Evolutionary conservation across 2,329 filamentous ascomycete genomes (phyloP), one percentile per base, ranked within the genome.

Genomic region (Stenocarpella maydis): DNA sequence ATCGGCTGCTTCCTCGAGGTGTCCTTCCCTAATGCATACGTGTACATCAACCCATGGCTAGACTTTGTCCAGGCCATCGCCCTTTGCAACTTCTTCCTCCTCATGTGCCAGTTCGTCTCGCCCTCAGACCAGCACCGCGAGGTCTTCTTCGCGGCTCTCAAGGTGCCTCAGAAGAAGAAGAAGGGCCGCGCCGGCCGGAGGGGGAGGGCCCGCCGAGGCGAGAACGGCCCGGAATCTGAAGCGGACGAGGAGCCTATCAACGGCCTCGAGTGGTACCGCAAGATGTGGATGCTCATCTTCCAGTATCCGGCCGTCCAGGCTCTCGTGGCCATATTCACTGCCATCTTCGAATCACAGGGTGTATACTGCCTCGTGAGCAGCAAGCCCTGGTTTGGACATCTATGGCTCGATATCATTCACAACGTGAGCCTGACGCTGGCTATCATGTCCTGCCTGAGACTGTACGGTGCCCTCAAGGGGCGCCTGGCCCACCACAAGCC

Each of bases 71-170:
- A 85, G 74, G 75, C 78, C 5, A 73, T 82, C 34, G 80, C 82
- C 12, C 73, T 85, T 1, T 78, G 77, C n/a, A 76, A 77, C 14
- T 84, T 84, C 72, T 82, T 83, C 71, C 75, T 84, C 12, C 77
- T 84, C 34, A 75, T 84, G 47, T 82, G 80, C 72, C 81, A 82
- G 53, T 83, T 79, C 60, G 74, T 84, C 5, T 79, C 76, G 7
- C 78, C 80, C 3, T 77, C 78, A 54, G 73, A 78, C 19, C 69
- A 74, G 14, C 75, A 75, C 24, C 76, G 79, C 9, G 77, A 78
- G 10, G 71, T 77, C 26, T 82, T 81, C 73, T 80, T 83, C 67
- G 73, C 77, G 5, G 77, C 77, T 7, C 72, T 83, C 4, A 74
- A 75, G 34, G 74, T 78, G 10, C 76, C 71, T 12, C 74, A 73